Evolutionary conservation across 768 basidiomycete genomes (phyloP), one percentile per base, ranked within the genome.

Genomic region (Lactarius hengduanensis): DNA sequence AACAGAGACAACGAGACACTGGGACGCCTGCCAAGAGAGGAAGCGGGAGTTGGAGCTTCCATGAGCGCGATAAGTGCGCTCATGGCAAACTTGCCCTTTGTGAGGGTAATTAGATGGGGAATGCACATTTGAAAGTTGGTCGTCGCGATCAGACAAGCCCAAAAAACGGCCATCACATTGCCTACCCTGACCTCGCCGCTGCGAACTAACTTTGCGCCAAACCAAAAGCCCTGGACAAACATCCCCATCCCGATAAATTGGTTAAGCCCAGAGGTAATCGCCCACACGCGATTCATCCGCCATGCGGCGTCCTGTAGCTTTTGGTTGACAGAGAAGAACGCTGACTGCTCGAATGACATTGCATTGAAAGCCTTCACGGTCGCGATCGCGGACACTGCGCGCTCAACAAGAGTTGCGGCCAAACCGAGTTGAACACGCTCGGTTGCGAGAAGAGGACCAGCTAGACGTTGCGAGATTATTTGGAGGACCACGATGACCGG

Each of bases 211-310:
- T 90, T 88, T 2, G 90, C 83, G 15, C 96, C 96, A 73, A 89
- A 98, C 95, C 96, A 98, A 77, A 98, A 98, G 0, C 89, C 95
- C 73, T 94, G 90, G 9, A 98, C 94, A 77, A 98, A 99, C 87
- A 97, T 96, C 32, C 84, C 84, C 82, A 95, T 88, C 72, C 90
- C 84, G 64, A 90, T 81, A 74, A 97, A 96, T 72, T 95, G 92
- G 3, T 84, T 84, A 16, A 88, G 66, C 22, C 85, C 90, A 1
- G 82, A 77, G 4, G 88, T 86, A 41, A 87, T 34, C 2, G 89
- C 92, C 94, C 95, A 98, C 4, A 96, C 80, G 28, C 80, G 74
- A 65, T 86, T 84, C 55, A 92, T 82, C 32, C 77, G 78, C 56
- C 78, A 75, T 13, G 89, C 84, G 6, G 84, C 81, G 0, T 59